Evolutionary conservation across 1,284 basidiomycete genomes (phyloP), one percentile per base, ranked within the genome.

Genomic region (Mycosarcoma maydis): DNA sequence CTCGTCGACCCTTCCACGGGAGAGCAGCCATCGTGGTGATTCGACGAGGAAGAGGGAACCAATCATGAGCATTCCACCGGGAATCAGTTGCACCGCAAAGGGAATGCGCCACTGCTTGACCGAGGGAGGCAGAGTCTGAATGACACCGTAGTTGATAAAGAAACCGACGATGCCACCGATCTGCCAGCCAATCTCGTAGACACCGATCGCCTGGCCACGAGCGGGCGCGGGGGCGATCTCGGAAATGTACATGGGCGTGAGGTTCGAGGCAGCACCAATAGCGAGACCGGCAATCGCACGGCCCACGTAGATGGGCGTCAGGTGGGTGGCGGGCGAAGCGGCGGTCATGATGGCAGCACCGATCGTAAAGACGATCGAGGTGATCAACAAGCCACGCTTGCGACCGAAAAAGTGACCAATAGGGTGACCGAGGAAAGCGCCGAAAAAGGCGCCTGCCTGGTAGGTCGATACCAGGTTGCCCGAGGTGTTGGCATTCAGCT

Each of bases 11-110:
- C 73, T 40, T n/a, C 84, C 84, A 58, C 85, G 84, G 70, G 86
- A 85, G 27, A 88, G 85, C 23, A 88, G 83, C 87, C 87, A 89
- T 6, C 88, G 85, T 3, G 87, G 87, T 2, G 87, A 87, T 64
- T 88, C 88, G 13, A 85, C 85, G 61, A 87, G 74, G 71, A 86
- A 85, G 27, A 85, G 53, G 16, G 66, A 61, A n/a, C 83, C 84
- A 32, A 77, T 52, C 8, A 75, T 41, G 34, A 77, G 75, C 39
- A 81, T 50, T 11, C 85, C 85, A 11, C 84, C 86, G 1, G 86
- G 86, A 33, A 87, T 83, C 37, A 87, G 82, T 68, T 87, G 86
- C 10, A 87, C 80, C 2, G 84, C 85, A 61, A 86, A 84, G 2
- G 86, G 85, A 55, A 86, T 84, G 9, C 84, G 73, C 85, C 85